A percentile compares a stretch with the other conserved stretches of the same genome.
Evolutionary conservation across 176 grass and related monocot genomes (phyloP).

Genomic region (Lolium multiflorum): DNA sequence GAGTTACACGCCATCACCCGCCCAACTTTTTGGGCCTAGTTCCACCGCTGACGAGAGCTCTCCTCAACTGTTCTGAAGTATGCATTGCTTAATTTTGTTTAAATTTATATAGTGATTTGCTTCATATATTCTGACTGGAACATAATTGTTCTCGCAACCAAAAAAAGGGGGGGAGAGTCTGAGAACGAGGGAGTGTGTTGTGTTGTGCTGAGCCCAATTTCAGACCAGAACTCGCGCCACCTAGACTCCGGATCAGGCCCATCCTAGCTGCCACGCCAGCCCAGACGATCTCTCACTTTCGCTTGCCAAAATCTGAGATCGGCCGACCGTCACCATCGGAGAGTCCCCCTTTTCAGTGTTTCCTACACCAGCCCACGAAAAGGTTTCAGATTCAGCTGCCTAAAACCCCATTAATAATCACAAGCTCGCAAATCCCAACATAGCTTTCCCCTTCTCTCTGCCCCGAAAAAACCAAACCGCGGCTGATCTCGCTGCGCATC

Average conservation of each 20-base stretch:
- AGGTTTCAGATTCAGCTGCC: slow-evolving; percentile 4
- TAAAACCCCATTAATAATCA: background rate
- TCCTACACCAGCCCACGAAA: background rate
- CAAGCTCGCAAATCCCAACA: background rate
- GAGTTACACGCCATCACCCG: too few relatives aligned
- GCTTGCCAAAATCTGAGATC: background rate
- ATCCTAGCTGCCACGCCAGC: background rate
- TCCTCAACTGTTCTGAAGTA: too few relatives aligned
- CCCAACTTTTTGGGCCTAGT: too few relatives aligned
- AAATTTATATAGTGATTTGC: too few relatives aligned
- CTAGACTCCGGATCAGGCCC: background rate
- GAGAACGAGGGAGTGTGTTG: too few relatives aligned
- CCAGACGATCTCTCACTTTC: background rate
- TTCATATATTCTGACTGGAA: too few relatives aligned
- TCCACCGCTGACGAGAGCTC: too few relatives aligned
- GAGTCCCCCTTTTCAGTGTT: background rate
- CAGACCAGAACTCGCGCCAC: background rate
- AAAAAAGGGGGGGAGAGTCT: too few relatives aligned
- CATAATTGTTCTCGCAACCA: too few relatives aligned
- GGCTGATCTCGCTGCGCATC: background rate
- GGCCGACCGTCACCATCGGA: background rate
- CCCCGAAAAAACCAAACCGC: background rate
- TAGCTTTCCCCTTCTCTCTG: background rate
- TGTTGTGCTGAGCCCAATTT: background rate
- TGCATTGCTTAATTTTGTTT: too few relatives aligned